Conservation (phyloP, 805 yeast species). For the Schizosaccharomyces cryophilus region DNA sequence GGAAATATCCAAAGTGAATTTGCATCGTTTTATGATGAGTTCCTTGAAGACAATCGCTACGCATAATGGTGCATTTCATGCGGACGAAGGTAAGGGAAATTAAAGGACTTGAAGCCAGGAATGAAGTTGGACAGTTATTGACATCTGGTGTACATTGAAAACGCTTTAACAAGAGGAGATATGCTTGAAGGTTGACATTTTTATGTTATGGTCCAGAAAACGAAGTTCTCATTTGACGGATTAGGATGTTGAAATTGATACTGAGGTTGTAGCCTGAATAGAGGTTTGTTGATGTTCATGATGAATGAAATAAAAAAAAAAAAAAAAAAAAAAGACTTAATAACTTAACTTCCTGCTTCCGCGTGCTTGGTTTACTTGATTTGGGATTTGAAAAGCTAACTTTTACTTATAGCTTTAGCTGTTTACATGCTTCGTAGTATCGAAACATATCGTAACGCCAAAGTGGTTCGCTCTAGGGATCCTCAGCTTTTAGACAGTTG, state of each 20-base stretch:
- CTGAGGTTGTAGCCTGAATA: no score
- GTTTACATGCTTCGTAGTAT: slow-evolving; percentile 58
- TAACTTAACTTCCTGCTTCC: no score
- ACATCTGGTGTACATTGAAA: not conserved
- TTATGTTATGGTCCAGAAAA: no score
- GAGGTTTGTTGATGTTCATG: no score
- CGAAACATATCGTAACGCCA: slow-evolving; percentile 40
- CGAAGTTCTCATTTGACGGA: no score
- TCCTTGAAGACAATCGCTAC: not conserved
- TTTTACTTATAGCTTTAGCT: slow-evolving; percentile 25
- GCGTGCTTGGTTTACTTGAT: no score
- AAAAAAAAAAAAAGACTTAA: no score
- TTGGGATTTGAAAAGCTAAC: no score
- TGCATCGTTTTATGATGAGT: not conserved
- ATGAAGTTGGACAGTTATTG: not conserved
- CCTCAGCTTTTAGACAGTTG: slow-evolving; percentile 60
- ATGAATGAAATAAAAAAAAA: no score
- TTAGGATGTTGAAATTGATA: no score
- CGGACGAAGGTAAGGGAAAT: slow-evolving; percentile 52
- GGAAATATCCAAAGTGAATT: no score
- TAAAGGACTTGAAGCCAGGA: not conserved
- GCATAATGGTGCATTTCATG: slow-evolving; percentile 85
- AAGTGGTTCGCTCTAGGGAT: slow-evolving; percentile 60
- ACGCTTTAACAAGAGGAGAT: not conserved
- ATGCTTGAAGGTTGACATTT: no score